Evolutionary conservation across 2,329 filamentous ascomycete genomes (phyloP), one percentile per base, ranked within the genome.

Genomic region (Grosmannia huntii): DNA sequence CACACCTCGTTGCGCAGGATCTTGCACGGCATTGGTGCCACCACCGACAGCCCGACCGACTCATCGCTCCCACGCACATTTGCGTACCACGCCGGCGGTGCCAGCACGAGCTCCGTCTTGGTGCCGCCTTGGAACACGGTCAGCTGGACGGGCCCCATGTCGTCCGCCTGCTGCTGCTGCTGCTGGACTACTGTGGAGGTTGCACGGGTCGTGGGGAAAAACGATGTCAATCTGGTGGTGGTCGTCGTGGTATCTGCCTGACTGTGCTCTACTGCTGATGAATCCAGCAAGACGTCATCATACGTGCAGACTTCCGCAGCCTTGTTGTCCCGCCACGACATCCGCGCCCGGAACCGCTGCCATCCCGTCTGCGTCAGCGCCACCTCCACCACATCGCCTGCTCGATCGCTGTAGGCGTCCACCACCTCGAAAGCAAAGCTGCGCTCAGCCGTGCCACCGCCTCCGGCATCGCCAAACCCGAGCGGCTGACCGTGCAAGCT

Each of bases 1-100:
- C 79, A 73, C 0, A 96, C 90, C 70, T 96, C 89, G 53, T 96
- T 94, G 63, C 89, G 84, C 61, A 99, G 74, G 28, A 99, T 86
- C 74, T 97, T 97, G 73, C 94, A 97, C 1, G 94, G 94, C 94
- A 99, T 99, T 0, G 94, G 94, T 25, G 94, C 90, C 27, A 89
- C 78, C 1, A 97, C 90, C 57, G 87, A 94, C 60, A 92, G 91
- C 7, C 84, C 78, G 0, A 81, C 80, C 67, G 95, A 89, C 69
- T 38, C 41, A 38, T 61, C 60, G 62, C 88, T 74, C 0, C 92
- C 91, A 9, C 96, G 76, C 0, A 90, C 90, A 72, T 95, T 92
- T 65, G 90, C 88, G 59, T 87, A 86, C 90, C 91, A 99, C 51
- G 77, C 76, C 0, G 92, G 90, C 21, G 74, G 72, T 48, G 79